These are phyloP conservation scores for Kwoniella pini DNA, from an alignment of 768 basidiomycete species.

Conservation along the genomic window DNA sequence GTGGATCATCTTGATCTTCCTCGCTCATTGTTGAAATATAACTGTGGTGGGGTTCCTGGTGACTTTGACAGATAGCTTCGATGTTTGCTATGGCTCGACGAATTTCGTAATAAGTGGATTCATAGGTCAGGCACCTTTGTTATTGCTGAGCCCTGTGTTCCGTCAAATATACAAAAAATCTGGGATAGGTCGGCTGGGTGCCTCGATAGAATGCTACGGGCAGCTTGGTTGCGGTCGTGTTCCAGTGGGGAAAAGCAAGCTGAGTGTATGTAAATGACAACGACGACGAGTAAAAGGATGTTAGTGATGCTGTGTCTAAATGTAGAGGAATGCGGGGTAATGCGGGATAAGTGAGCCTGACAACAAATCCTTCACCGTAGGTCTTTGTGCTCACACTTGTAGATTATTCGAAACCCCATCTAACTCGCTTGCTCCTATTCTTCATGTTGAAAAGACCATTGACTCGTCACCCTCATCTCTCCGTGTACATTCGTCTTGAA, in stretches of 20 bases:
- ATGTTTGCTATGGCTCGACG: too few species aligned
- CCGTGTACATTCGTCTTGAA: background rate
- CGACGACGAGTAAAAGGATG: background rate
- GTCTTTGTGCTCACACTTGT: background rate
- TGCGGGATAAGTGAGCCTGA: constrained; percentile 10
- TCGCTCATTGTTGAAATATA: background rate
- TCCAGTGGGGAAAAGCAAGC: too few species aligned
- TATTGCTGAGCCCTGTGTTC: constrained; percentile 2
- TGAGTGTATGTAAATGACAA: too few species aligned
- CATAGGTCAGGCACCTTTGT: constrained; percentile 3
- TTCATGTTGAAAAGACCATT: too few species aligned
- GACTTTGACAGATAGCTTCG: too few species aligned
- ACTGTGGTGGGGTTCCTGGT: background rate
- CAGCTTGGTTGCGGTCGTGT: too few species aligned
- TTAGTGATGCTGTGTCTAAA: background rate
- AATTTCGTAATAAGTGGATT: background rate
- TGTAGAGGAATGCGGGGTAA: background rate
- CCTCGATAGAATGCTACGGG: too few species aligned
- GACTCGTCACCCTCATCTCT: too few species aligned
- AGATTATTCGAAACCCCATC: constrained; percentile 6
- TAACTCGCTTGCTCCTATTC: too few species aligned
- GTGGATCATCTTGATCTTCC: constrained; percentile 13
- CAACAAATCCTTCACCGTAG: background rate
- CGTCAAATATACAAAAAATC: too few species aligned
- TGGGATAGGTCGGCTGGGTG: too few species aligned